A percentile compares a stretch with the other conserved stretches of the same genome.
These are phyloP conservation scores for Phytophthora fragariaefolia DNA, from an alignment of 352 stramenopile species.

Conservation along the genomic window DNA sequence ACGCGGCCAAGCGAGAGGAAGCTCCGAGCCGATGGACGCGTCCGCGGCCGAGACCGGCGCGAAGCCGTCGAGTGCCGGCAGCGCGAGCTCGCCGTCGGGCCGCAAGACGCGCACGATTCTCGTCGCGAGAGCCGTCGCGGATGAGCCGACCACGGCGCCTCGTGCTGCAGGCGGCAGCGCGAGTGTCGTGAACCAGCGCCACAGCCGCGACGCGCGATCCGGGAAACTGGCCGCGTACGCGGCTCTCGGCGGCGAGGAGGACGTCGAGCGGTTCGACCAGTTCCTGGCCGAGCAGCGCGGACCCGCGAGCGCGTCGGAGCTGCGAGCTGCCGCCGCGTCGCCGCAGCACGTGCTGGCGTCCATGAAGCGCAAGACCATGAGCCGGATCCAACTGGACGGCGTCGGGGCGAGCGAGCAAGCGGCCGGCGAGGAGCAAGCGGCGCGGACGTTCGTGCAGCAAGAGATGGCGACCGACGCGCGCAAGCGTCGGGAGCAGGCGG, in stretches of 20 bases:
- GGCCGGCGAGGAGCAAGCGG: constrained; percentile 12
- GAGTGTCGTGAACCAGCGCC: constrained; percentile 20
- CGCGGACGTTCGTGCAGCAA: constrained; percentile 29
- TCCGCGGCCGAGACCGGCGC: constrained; percentile 42
- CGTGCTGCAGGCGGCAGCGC: constrained; percentile 11
- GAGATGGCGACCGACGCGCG: constrained; percentile 47
- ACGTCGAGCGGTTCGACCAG: constrained; percentile 66
- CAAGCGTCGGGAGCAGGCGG: constrained; percentile 50
- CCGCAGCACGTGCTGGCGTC: constrained; percentile 41
- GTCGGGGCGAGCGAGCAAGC: constrained; percentile 1
- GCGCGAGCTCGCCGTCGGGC: constrained; percentile 9
- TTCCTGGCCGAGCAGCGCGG: constrained; percentile 59
- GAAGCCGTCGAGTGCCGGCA: constrained; percentile 49
- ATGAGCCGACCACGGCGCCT: constrained; percentile 16
- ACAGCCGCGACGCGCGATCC: constrained; percentile 37
- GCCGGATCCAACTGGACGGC: constrained; percentile 26
- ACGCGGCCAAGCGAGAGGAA: neutral
- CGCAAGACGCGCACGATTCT: constrained; percentile 63
- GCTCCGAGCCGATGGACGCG: constrained; percentile 40
- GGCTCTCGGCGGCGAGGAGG: constrained; percentile 58
- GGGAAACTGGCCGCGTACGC: constrained; percentile 68
- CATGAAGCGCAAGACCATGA: constrained; percentile 51
- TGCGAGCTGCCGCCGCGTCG: constrained; percentile 21
- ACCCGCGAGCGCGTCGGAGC: constrained; percentile 36
- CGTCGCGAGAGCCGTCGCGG: constrained; percentile 49